These are phyloP conservation scores for Sistotremastrum suecicum DNA, from an alignment of 768 basidiomycete species.

Conservation along the genomic window DNA sequence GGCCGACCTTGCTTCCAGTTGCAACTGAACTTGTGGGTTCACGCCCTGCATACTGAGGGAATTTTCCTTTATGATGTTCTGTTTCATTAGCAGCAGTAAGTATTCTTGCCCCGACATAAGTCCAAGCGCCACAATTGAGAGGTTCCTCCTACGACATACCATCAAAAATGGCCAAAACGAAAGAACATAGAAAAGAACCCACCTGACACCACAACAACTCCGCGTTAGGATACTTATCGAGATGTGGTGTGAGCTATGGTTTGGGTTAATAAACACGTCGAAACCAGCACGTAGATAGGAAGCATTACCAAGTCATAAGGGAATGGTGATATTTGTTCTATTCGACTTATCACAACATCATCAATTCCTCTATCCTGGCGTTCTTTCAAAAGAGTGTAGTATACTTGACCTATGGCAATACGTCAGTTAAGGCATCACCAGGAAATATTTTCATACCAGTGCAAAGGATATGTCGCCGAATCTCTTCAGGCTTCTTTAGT, in stretches of 20 bases:
- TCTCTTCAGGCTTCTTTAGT: slow-evolving; percentile 68
- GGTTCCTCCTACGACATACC: slow-evolving; percentile 60
- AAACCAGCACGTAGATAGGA: not conserved
- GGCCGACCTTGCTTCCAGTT: slow-evolving; percentile 73
- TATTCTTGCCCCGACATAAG: slow-evolving; percentile 85
- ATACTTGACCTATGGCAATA: slow-evolving; percentile 67
- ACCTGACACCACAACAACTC: slow-evolving; percentile 88
- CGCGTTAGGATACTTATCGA: slow-evolving; percentile 95
- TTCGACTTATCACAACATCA: slow-evolving; percentile 83
- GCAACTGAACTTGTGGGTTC: slow-evolving; percentile 86
- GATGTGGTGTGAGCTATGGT: slow-evolving; percentile 72
- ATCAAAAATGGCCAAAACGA: not conserved
- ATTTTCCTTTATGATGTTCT: slow-evolving; percentile 80
- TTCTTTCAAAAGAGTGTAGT: slow-evolving; percentile 77
- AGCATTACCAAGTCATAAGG: slow-evolving; percentile 79
- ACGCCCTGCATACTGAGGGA: slow-evolving; percentile 84
- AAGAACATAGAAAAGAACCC: slow-evolving; percentile 6
- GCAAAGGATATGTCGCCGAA: slow-evolving; percentile 87
- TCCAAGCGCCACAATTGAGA: slow-evolving; percentile 95
- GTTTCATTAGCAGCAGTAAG: slow-evolving; percentile 89
- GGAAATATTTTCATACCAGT: slow-evolving; percentile 30
- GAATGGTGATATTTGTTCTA: slow-evolving; percentile 95
- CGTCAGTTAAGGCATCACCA: not conserved
- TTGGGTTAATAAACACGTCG: slow-evolving; percentile 4
- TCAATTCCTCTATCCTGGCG: slow-evolving; percentile 85